These are phyloP conservation scores for Houttuynia cordata DNA, from an alignment of 164 flowering plant genomes.

Conservation along the genomic window DNA sequence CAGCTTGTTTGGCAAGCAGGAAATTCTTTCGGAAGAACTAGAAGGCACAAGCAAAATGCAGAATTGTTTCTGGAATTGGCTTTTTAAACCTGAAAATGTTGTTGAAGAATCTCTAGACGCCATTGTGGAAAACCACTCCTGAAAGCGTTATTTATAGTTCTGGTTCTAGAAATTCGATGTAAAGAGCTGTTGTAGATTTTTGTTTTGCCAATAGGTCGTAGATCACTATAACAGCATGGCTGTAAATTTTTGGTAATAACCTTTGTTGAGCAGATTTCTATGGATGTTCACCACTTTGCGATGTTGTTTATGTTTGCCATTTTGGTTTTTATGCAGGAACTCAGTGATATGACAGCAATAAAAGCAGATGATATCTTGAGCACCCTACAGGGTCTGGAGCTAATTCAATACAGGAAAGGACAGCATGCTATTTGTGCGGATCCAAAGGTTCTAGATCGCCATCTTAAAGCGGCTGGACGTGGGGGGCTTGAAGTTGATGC, in stretches of 20 bases:
- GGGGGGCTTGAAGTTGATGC: conserved; percentile 97
- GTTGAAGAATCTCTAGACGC: too few relatives aligned
- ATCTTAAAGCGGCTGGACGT: conserved; percentile 92
- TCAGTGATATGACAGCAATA: conserved; percentile 97
- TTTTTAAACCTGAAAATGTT: too few relatives aligned
- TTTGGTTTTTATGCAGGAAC: conserved; percentile 45
- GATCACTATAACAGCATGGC: background rate
- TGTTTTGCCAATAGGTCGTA: too few relatives aligned
- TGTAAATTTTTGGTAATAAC: background rate
- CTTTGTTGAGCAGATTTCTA: too few relatives aligned
- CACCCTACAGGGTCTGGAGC: conserved; percentile 80
- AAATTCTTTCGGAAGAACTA: too few relatives aligned
- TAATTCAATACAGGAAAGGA: conserved; percentile 94
- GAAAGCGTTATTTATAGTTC: too few relatives aligned
- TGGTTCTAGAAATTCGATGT: too few relatives aligned
- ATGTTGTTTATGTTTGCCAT: background rate
- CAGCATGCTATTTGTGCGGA: conserved; percentile 97
- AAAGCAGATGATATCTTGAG: conserved; percentile 77
- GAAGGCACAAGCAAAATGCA: too few relatives aligned
- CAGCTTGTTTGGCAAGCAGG: too few relatives aligned
- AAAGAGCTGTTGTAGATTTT: background rate
- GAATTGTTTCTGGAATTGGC: too few relatives aligned
- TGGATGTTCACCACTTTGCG: background rate
- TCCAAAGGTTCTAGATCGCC: conserved; percentile 93
- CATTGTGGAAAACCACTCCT: too few relatives aligned